A percentile compares a stretch with the other conserved stretches of the same genome.
Conservation (phyloP, 345 rosid species). For the Gossypium thurberi region DNA sequence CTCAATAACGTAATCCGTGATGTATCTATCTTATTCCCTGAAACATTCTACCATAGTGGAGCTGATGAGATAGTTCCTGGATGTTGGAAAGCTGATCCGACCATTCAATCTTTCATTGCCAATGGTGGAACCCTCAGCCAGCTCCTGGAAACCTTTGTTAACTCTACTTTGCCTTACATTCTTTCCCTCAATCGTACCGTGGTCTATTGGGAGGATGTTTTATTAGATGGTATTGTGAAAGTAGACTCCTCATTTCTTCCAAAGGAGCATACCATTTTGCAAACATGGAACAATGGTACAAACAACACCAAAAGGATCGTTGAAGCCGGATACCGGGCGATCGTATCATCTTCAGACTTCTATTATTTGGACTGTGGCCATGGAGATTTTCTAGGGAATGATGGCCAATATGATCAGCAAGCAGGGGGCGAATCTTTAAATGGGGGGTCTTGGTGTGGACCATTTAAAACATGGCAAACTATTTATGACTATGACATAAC, state of each 20-base stretch:
- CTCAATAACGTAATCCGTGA: slow-evolving; percentile 54
- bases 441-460: slow-evolving; percentile 83
- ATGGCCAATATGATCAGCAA: slow-evolving; percentile 52
- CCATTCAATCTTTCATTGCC: slow-evolving; percentile 49
- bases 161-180: slow-evolving; percentile 53
- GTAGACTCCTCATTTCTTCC: slow-evolving; percentile 47
- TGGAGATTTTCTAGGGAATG: slow-evolving; percentile 63
- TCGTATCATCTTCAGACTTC: slow-evolving; percentile 76
- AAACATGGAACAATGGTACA: slow-evolving; percentile 77
- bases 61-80: slow-evolving; percentile 72
- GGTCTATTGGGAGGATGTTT: slow-evolving; percentile 84
- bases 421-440: background rate
- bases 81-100: slow-evolving; percentile 72
- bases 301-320: slow-evolving; percentile 61
- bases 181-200: slow-evolving; percentile 61
- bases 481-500: slow-evolving; percentile 80
- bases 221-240: slow-evolving; percentile 45
- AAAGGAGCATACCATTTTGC: slow-evolving; percentile 55
- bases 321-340: slow-evolving; percentile 63
- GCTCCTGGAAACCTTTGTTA: slow-evolving; percentile 56
- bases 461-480: slow-evolving; percentile 86
- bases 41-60: slow-evolving; percentile 67
- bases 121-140: slow-evolving; percentile 60
- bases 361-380: slow-evolving; percentile 89
- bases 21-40: slow-evolving; percentile 48